These are phyloP conservation scores for Stephania japonica DNA, from an alignment of 164 flowering plant genomes.

Conservation along the genomic window DNA sequence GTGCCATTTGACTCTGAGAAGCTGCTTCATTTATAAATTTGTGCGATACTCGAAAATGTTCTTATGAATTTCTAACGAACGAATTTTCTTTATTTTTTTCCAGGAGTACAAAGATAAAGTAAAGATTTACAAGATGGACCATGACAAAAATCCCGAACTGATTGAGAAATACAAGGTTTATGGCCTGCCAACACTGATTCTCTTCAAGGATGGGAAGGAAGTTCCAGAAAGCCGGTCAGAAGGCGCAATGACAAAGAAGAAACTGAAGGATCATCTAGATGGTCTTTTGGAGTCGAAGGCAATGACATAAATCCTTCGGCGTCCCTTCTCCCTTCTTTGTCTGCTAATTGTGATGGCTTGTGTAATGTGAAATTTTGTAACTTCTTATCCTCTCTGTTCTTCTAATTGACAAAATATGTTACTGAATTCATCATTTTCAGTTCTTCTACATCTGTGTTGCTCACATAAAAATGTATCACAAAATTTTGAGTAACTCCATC, in stretches of 20 bases:
- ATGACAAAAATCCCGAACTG: slow-evolving; percentile 61
- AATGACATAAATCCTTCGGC: slow-evolving; percentile 9
- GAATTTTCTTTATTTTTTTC: background rate
- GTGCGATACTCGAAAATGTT: background rate
- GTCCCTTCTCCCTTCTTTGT: background rate
- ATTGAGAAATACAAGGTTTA: slow-evolving; percentile 74
- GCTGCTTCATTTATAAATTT: background rate
- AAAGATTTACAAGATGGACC: slow-evolving; percentile 69
- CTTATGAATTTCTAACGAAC: background rate
- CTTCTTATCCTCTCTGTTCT: background rate
- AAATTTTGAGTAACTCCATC: background rate
- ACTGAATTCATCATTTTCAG: background rate
- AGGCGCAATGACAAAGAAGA: slow-evolving; percentile 77
- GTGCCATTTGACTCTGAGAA: background rate
- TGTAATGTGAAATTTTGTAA: background rate
- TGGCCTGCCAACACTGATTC: slow-evolving; percentile 70
- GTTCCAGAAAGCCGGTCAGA: slow-evolving; percentile 71
- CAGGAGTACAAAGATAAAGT: slow-evolving; percentile 70
- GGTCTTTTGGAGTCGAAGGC: slow-evolving; percentile 45
- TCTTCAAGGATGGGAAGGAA: slow-evolving; percentile 75
- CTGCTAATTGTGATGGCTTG: background rate
- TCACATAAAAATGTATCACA: background rate
- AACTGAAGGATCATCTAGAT: slow-evolving; percentile 67
- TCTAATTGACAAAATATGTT: background rate
- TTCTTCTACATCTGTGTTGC: slow-evolving; percentile 1